phyloP scores from a whole-genome alignment of 371 early-diverging fungal species.

The Mortierella sp. region DNA sequence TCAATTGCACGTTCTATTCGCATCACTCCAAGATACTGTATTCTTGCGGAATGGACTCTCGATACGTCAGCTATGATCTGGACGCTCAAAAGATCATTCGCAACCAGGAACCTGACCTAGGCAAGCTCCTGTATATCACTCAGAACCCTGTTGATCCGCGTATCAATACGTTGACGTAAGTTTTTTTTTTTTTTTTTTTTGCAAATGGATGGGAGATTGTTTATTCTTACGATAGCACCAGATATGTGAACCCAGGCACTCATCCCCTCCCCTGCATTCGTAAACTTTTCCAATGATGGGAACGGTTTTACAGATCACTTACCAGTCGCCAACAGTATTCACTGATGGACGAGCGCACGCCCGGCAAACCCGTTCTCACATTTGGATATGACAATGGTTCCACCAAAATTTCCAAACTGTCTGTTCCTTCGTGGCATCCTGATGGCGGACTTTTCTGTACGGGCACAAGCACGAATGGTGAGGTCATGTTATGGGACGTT shows the following conservation, averaged over 20 bases:
- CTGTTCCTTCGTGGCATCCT: slow-evolving; percentile 40
- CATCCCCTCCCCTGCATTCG: too few species aligned
- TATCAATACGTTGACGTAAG: slow-evolving; percentile 30
- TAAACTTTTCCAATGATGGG: too few species aligned
- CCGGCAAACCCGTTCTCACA: background rate
- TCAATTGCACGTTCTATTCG: slow-evolving; percentile 12
- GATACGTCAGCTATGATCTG: slow-evolving; percentile 28
- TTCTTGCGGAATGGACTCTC: slow-evolving; percentile 29
- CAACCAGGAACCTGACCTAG: slow-evolving; percentile 7
- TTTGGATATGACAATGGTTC: slow-evolving; percentile 7
- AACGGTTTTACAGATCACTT: too few species aligned
- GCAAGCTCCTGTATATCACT: slow-evolving; percentile 7
- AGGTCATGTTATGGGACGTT: slow-evolving; percentile 42
- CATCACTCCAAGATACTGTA: slow-evolving; percentile 17
- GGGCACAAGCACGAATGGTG: slow-evolving; percentile 4
- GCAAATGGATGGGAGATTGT: too few species aligned
- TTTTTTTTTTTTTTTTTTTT: background rate
- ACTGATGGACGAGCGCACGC: slow-evolving; percentile 28
- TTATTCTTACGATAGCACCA: too few species aligned
- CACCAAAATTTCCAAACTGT: slow-evolving; percentile 3
- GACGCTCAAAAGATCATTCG: background rate
- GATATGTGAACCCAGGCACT: too few species aligned
- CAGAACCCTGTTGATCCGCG: slow-evolving; percentile 40
- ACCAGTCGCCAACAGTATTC: slow-evolving; percentile 3
- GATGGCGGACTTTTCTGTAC: slow-evolving; percentile 33